Evolutionary conservation across 805 yeast species (phyloP), one percentile per base, ranked within the genome.

Genomic region (Kodamaea sagamina): DNA sequence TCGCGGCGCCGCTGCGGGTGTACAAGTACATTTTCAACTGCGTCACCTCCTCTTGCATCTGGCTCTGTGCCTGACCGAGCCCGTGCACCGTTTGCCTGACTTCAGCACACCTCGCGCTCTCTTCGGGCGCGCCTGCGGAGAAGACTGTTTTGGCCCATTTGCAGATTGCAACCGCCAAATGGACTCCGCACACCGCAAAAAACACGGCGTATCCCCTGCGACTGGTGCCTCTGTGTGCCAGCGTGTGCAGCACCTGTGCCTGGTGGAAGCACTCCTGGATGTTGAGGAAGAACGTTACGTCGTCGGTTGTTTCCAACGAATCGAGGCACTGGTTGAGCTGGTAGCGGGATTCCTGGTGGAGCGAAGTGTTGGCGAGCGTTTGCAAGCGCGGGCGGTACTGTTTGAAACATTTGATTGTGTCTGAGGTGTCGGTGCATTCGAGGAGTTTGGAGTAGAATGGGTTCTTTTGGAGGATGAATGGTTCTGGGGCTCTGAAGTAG

Each of bases 221-320:
- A 9, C n/a, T 13, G 7, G 32, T 28, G 21, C 5, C 17, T 29
- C 8, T 21, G 24, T 8, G 24, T 8, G 8, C 8, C 8, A 21
- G 6, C 24, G 24, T 29, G 18, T 13, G 17, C 19, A 29, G 11
- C 7, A 29, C 11, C 19, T 29, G 19, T 4, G 34, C 34, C 19
- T 29, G 34, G 17, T 29, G 34, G 19, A 15, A 29, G 11, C 34
- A 29, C 34, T 29, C 19, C 18, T 29, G 34, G 4, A 29, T 29
- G n/a, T 15, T 15, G 6, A 29, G 15, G 15, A 29, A 29, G 9
- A 10, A 29, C 4, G 34, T 29, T 4, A 29, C 17, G 18, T 29
- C 34, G 19, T 29, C 11, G 19, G 6, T 17, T 11, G 29, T 2
- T 4, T n/a, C 19, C 19, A 29, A 15, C 5, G 6, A 8, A 19